Base-by-base conservation (phyloP, 495 filamentous ascomycete genomes). In the Podospora bellae-mahoneyi region DNA sequence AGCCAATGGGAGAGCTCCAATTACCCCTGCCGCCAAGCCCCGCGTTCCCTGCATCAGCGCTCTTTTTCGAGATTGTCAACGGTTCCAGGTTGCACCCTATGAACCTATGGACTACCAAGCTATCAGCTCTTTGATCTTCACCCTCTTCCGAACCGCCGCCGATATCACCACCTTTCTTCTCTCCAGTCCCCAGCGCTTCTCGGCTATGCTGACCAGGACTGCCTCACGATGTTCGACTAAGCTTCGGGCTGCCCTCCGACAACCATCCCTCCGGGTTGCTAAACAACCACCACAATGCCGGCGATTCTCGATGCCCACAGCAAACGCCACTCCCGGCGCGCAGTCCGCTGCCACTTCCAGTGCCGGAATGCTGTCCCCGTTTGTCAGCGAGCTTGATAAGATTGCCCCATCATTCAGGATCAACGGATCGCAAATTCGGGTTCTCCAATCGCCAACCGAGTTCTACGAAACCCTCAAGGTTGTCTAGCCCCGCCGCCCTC, bases 361-460 rank as follows among this genome's bases (percentile, higher is more conserved):
- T 71, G 60, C 67, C 39, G 77, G 78, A 28, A 83, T 88, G 78
- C 77, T 93, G 44, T 87, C 84, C 20, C 84, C 86, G 13, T 89
- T 99, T 28, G 91, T 87, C 15, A 83, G 82, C 39, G 94, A 99
- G 74, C 82, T 99, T 55, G 96, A 98, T 76, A 90, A 85, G 70
- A 89, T 98, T 68, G 90, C 93, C 7, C 95, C 95, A 23, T 88
- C 91, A 48, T 97, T 99, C 73, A 90, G 92, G 74, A 84, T 99
- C 66, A 81, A 87, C 5, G 91, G 92, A 9, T 89, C 90, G n/a
- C 85, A 92, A 70, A 89, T 99, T 60, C 80, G 84, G 16, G 90
- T 99, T 53, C 72, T 99, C 16, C 86, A 88, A 67, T 88, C 89
- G 1, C 96, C 95, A 4, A 78, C 81, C 26, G 90, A 91, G 66